phyloP scores from a whole-genome alignment of 1,284 basidiomycete genomes.

The Inonotus obliquus region DNA sequence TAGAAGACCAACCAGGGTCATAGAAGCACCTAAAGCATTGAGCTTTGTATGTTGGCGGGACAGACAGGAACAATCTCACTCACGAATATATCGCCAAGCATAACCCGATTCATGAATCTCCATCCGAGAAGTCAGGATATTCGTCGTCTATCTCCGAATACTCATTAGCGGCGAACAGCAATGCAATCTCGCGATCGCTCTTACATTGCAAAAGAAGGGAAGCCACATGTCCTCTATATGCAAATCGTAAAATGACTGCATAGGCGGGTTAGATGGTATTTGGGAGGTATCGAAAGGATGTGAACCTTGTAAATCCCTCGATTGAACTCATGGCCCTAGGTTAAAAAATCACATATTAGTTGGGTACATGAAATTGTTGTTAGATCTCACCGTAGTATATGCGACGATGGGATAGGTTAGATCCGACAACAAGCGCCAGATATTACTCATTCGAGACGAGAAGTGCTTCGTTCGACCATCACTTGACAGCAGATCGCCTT shows the following conservation, averaged over 20 bases:
- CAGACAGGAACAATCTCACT: constrained; percentile 25
- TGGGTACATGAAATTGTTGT: constrained; percentile 19
- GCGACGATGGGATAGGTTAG: constrained; percentile 96
- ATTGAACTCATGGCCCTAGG: constrained; percentile 87
- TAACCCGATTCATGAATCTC: constrained; percentile 97
- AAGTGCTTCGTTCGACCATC: constrained; percentile 89
- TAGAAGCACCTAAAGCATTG: constrained; percentile 74
- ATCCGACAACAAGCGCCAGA: constrained; percentile 93
- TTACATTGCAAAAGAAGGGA: constrained; percentile 88
- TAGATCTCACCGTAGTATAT: constrained; percentile 82
- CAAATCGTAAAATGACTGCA: constrained; percentile 81
- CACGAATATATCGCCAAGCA: constrained; percentile 86
- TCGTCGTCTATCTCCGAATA: constrained; percentile 63
- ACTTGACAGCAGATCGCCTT: constrained; percentile 86
- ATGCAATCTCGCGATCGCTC: neutral
- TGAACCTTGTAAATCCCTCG: constrained; percentile 75
- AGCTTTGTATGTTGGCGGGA: constrained; percentile 20
- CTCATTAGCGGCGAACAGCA: neutral
- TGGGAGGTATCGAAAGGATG: neutral
- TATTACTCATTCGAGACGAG: constrained; percentile 86
- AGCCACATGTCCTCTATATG: constrained; percentile 99
- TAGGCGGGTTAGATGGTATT: constrained; percentile 10
- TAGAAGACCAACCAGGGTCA: constrained; percentile 94
- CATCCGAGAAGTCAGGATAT: constrained; percentile 95
- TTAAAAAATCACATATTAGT: constrained; percentile 1